Evolutionary conservation across 2,329 filamentous ascomycete genomes (phyloP).

Genomic region (Fusarium duplospermum): DNA sequence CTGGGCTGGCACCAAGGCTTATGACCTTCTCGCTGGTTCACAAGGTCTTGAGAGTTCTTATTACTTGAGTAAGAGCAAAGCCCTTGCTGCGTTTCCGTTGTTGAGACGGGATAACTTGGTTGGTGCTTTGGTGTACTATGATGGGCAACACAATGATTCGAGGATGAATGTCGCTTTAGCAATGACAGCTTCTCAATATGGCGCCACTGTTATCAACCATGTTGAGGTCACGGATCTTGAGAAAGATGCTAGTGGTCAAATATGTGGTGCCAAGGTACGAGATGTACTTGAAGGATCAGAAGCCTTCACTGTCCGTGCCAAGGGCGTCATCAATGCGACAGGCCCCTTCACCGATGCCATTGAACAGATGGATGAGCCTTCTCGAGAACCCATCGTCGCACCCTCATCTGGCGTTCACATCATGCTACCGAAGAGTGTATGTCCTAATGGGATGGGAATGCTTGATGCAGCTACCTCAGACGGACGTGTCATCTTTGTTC

Average conservation of each 20-base stretch:
- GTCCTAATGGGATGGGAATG: slow-evolving; percentile 82
- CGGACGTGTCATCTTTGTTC: slow-evolving; percentile 88
- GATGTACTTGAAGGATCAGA: slow-evolving; percentile 64
- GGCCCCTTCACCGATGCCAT: slow-evolving; percentile 85
- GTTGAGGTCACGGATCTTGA: slow-evolving; percentile 80
- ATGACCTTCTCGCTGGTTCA: slow-evolving; percentile 83
- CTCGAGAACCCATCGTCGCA: slow-evolving; percentile 77
- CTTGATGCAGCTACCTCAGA: slow-evolving; percentile 84
- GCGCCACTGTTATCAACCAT: slow-evolving; percentile 83
- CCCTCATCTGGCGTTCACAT: slow-evolving; percentile 87
- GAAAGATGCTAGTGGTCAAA: slow-evolving; percentile 76
- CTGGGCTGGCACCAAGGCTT: slow-evolving; percentile 78
- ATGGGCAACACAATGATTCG: slow-evolving; percentile 88
- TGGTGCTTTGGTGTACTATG: slow-evolving; percentile 86
- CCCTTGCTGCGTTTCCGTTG: slow-evolving; percentile 82
- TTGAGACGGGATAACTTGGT: slow-evolving; percentile 78
- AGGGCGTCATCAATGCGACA: slow-evolving; percentile 86
- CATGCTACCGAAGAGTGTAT: slow-evolving; percentile 82
- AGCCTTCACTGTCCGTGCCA: slow-evolving; percentile 78
- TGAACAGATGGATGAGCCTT: slow-evolving; percentile 81
- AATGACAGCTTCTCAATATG: slow-evolving; percentile 83
- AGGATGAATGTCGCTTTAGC: slow-evolving; percentile 88
- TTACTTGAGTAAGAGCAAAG: slow-evolving; percentile 81
- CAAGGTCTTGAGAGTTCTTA: slow-evolving; percentile 88
- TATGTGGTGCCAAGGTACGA: slow-evolving; percentile 71